Percentiles rank a stretch among this genome's conserved stretches.
These are phyloP conservation scores for Arctium minus DNA, from an alignment of 129 eudicot species.

Conservation along the genomic window DNA sequence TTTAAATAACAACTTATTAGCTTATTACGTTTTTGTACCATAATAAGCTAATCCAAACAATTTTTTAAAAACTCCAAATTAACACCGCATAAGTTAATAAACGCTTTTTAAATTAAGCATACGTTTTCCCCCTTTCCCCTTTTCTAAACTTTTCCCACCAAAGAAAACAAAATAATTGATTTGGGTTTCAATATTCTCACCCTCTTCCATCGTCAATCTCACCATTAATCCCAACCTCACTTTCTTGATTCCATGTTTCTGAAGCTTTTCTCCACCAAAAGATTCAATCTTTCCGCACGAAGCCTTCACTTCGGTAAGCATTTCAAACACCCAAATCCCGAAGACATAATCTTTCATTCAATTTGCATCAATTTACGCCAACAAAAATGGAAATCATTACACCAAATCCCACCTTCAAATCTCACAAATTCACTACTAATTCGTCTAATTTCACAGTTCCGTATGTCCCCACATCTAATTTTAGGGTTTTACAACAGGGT, in stretches of 20 bases:
- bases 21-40: too few species aligned
- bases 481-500: conserved; percentile 46
- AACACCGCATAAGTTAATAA: too few species aligned
- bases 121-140: too few species aligned
- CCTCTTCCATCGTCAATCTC: too few species aligned
- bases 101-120: too few species aligned
- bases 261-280: conserved; percentile 28
- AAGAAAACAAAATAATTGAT: too few species aligned
- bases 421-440: conserved; percentile 39
- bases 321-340: conserved; percentile 43
- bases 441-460: conserved; percentile 52
- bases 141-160: too few species aligned
- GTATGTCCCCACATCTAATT: conserved; percentile 45
- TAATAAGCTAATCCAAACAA: too few species aligned
- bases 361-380: conserved; percentile 55
- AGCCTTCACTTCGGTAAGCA: conserved; percentile 48
- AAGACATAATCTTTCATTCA: conserved; percentile 49
- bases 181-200: too few species aligned
- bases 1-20: too few species aligned
- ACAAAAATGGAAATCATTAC: conserved; percentile 51
- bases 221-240: conserved; percentile 9
- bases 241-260: conserved; percentile 47
- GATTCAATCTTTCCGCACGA: conserved; percentile 33
- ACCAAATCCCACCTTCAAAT: conserved; percentile 24
- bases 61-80: too few species aligned